Base-by-base conservation (phyloP, 805 yeast genomes). In the Grigorovia humatica region DNA sequence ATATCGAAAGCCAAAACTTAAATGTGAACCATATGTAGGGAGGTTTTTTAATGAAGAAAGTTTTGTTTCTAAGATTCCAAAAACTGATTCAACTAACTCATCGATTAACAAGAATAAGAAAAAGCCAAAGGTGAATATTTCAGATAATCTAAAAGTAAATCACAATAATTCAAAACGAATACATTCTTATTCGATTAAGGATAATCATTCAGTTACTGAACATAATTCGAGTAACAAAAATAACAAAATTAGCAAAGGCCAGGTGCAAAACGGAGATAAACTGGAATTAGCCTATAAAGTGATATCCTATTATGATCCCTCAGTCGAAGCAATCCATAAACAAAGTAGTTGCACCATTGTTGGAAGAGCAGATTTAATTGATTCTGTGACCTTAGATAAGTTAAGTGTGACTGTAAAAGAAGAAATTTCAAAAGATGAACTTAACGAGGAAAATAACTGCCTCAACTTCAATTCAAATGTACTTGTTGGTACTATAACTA, bases 1-100 rank as follows among this genome's bases (percentile, higher is more conserved):
- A 52, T 68, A 62, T 48, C 66, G 79, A 53, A 75, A 74, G 57
- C 57, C 60, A 11, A 23, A 59, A 32, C 8, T 32, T 32, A 32
- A 32, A 32, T 32, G 38, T 32, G 38, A 32, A 32, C 38, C 38
- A 32, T 32, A 13, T 32, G 11, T 32, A 11, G 15, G 8, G 11
- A 32, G 38, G 11, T 32, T 11, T 8, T 66, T 63, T 45, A 62
- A 65, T 19, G 63, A 60, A 19, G 59, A 59, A 13, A 64, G 68
- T 52, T 64, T 64, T 45, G 57, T 57, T 11, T 32, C 38, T 2
- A 32, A 32, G 15, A 32, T 32, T 3, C 15, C 38, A 32, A 32
- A 32, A 32, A 32, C 15, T 32, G 38, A 32, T 11, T 32, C 38
- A 32, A 32, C 9, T 32, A 8, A 32, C 38, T 32, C 38, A 32